Conservation (phyloP, 495 filamentous ascomycete genomes). For the Neurospora sp. region DNA sequence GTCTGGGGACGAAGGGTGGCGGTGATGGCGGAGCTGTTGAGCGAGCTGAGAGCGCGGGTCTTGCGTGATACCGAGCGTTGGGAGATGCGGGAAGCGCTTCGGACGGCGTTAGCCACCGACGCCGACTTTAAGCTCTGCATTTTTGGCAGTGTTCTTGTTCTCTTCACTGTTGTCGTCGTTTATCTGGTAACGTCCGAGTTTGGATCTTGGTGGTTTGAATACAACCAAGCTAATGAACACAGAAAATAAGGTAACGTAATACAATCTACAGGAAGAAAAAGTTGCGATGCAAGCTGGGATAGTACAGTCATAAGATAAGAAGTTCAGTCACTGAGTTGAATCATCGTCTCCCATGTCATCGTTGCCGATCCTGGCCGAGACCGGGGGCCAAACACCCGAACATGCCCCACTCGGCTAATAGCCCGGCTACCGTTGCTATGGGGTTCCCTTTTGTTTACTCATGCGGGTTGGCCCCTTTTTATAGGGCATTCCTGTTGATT, state of each 20-base stretch:
- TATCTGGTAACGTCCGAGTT: background rate
- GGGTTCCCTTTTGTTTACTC: background rate
- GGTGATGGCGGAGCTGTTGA: background rate
- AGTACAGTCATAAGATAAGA: background rate
- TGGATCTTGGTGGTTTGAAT: background rate
- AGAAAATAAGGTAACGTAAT: background rate
- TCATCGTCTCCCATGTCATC: background rate
- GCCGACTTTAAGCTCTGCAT: slow-evolving; percentile 17
- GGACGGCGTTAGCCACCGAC: slow-evolving; percentile 10
- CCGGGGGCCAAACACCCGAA: background rate
- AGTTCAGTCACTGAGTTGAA: background rate
- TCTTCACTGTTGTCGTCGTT: background rate
- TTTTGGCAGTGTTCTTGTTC: background rate
- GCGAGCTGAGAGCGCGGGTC: background rate
- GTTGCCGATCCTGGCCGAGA: slow-evolving; percentile 3
- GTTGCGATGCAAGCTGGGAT: background rate
- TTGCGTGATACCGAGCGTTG: slow-evolving; percentile 1
- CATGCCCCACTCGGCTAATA: background rate
- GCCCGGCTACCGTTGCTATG: background rate
- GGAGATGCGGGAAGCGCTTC: slow-evolving; percentile 6
- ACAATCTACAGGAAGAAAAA: background rate
- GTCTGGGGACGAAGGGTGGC: background rate
- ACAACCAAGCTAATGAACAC: background rate
- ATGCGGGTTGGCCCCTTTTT: background rate
- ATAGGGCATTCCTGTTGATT: background rate